Conservation (phyloP, 768 basidiomycete genomes). For the Tephrocybe sp. region DNA sequence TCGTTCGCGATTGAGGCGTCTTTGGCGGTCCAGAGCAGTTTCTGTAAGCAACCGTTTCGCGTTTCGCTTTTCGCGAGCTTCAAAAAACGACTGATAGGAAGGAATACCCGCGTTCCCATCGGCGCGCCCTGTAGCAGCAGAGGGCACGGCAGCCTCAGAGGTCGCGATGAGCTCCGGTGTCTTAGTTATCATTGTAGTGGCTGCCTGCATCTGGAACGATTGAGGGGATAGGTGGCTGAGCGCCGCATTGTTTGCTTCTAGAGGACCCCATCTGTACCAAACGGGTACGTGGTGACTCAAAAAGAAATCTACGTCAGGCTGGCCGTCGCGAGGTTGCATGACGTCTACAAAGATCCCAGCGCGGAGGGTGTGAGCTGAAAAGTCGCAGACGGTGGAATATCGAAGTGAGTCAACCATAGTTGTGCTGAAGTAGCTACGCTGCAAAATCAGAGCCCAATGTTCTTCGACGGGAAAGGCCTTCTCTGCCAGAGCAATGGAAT, state of each 20-base stretch:
- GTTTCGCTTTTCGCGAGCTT: background rate
- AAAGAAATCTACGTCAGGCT: background rate
- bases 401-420: background rate
- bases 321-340: background rate
- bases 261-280: constrained; percentile 9
- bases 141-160: too few species aligned
- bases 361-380: background rate
- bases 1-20: background rate
- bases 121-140: too few species aligned
- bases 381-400: background rate
- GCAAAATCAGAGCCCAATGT: too few species aligned
- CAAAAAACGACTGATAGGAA: background rate
- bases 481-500: background rate
- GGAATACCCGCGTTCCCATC: too few species aligned
- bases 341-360: constrained; percentile 5
- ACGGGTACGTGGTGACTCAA: constrained; percentile 4
- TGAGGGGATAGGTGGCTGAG: background rate
- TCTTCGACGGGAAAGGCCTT: too few species aligned
- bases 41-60: background rate
- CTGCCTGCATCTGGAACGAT: background rate
- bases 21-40: background rate
- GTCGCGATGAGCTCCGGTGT: background rate
- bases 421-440: background rate
- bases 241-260: background rate
- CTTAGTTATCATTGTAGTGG: too few species aligned